A percentile compares a stretch with the other conserved stretches of the same genome.
phyloP scores from a whole-genome alignment of 306 rosid species.

The Dryas alaskensis region DNA sequence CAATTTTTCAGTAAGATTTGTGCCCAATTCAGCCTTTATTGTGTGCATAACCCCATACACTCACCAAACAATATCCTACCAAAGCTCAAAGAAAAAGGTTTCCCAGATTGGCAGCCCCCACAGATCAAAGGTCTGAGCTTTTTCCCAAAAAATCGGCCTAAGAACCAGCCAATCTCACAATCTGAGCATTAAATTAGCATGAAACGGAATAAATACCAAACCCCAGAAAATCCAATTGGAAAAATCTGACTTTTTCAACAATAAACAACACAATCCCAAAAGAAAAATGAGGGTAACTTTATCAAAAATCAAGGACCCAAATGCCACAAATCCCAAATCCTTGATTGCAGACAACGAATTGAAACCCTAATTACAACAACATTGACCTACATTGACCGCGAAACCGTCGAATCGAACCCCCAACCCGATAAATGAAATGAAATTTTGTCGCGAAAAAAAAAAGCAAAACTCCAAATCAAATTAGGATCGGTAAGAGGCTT shows the following conservation, averaged over 20 bases:
- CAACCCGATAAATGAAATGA: neutral
- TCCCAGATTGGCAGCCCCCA: constrained; percentile 27
- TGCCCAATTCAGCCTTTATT: constrained; percentile 40
- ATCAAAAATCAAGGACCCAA: constrained; percentile 1
- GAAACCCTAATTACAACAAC: constrained; percentile 24
- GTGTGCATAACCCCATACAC: constrained; percentile 34
- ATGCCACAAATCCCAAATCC: constrained; percentile 18
- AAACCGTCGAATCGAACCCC: constrained; percentile 7
- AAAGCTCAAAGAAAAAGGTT: constrained; percentile 25
- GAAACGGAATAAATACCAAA: neutral
- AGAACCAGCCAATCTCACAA: constrained; percentile 8
- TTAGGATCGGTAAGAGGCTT: neutral
- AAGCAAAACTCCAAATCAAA: neutral
- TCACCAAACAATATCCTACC: constrained; percentile 26
- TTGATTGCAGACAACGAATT: constrained; percentile 5
- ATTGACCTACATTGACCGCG: constrained; percentile 36
- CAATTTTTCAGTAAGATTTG: constrained; percentile 34
- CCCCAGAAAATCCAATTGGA: neutral
- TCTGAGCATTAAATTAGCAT: constrained; percentile 12
- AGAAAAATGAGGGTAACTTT: neutral
- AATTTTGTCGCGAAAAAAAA: neutral
- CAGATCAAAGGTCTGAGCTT: constrained; percentile 23
- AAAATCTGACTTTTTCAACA: neutral
- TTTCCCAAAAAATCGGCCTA: constrained; percentile 27
- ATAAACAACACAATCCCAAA: neutral